A percentile compares a stretch with the other conserved stretches of the same genome.
phyloP scores from a whole-genome alignment of 768 basidiomycete genomes.

The Baorangia bicolor region DNA sequence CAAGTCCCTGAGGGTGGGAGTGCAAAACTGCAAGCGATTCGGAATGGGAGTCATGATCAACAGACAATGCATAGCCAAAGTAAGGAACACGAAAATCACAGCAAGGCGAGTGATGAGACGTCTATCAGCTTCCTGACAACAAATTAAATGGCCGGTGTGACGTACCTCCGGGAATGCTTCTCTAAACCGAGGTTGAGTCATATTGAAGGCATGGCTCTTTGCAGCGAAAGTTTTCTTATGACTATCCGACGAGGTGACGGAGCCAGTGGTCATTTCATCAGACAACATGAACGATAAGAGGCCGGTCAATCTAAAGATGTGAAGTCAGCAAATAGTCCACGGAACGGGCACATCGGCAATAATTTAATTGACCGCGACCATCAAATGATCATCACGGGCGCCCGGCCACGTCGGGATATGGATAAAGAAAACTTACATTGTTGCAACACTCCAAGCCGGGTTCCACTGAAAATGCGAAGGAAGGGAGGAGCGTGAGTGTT shows the following conservation, averaged over 20 bases:
- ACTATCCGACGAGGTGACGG: conserved; percentile 72
- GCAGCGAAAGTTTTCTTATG: conserved; percentile 78
- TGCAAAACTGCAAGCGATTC: conserved; percentile 58
- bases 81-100: conserved; percentile 19
- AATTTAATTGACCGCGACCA: conserved; percentile 12
- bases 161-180: conserved; percentile 89
- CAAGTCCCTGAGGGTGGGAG: conserved; percentile 61
- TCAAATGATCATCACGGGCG: conserved; percentile 12
- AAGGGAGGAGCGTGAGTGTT: neutral
- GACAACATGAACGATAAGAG: conserved; percentile 93
- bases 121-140: conserved; percentile 23
- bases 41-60: conserved; percentile 20
- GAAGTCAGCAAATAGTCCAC: conserved; percentile 7
- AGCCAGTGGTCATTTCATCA: conserved; percentile 96
- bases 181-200: conserved; percentile 72
- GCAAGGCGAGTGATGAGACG: conserved; percentile 16
- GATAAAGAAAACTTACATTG: conserved; percentile 62
- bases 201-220: conserved; percentile 85
- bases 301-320: conserved; percentile 72
- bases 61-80: conserved; percentile 11
- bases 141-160: conserved; percentile 18
- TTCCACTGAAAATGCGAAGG: conserved; percentile 65
- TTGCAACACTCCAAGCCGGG: conserved; percentile 93
- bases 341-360: conserved; percentile 8
- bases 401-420: neutral